A percentile compares a stretch with the other conserved stretches of the same genome.
Evolutionary conservation across 176 grass and related monocot genomes (phyloP).

Genomic region (Carex littledalei): DNA sequence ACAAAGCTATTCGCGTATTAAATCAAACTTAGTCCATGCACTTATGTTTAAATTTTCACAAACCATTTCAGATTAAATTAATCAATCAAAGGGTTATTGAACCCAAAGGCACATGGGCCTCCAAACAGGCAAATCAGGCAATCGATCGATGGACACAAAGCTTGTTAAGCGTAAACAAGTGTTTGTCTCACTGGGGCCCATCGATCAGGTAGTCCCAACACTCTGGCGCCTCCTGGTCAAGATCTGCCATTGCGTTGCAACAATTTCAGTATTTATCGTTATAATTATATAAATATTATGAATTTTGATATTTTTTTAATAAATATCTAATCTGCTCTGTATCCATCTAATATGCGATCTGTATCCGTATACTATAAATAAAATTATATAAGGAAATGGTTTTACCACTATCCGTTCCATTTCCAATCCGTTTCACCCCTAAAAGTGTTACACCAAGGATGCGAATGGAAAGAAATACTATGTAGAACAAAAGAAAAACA

Average conservation of each 20-base stretch:
- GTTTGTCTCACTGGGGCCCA: not conserved
- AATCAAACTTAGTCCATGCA: not conserved
- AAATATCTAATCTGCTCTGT: no score
- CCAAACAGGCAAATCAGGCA: not conserved
- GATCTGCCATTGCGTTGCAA: constrained; percentile 12
- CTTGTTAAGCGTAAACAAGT: constrained; percentile 7
- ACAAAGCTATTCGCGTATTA: not conserved
- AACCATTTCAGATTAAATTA: not conserved
- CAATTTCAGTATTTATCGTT: not conserved
- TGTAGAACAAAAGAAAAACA: no score
- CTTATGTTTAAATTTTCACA: not conserved
- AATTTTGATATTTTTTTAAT: no score
- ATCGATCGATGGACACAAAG: not conserved
- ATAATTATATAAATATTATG: no score
- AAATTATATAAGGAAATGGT: no score
- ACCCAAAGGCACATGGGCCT: not conserved
- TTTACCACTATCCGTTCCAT: no score
- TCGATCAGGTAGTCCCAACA: constrained; percentile 16
- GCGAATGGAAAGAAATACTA: no score
- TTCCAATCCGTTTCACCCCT: no score
- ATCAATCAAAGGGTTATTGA: not conserved
- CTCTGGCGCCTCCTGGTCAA: constrained; percentile 11
- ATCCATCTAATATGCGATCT: no score
- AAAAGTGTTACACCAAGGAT: no score
- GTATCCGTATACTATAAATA: no score